Evolutionary conservation across 1,284 basidiomycete species (phyloP), one percentile per base, ranked within the genome.

Genomic region (Ustilago trichophora): DNA sequence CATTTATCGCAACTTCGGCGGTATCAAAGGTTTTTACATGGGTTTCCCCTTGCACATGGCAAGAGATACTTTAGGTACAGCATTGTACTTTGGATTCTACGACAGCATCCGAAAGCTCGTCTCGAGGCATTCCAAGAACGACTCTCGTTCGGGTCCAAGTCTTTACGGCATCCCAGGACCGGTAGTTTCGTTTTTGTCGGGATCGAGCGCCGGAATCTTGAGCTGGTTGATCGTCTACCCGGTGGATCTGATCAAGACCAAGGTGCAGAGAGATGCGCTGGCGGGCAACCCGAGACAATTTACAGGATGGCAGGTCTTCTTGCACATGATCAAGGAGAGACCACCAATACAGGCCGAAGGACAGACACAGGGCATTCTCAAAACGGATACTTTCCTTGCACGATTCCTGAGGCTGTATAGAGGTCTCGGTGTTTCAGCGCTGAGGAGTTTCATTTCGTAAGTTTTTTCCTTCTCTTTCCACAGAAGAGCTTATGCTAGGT

Each of bases 201-300:
- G 79, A 11, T 78, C 76, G 1, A 53, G 66, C 6, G 74, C 78
- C 2, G 79, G 79, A 10, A 81, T 81, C 29, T 27, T 75, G 3
- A 72, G 66, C 1, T 81, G 79, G 79, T 60, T 80, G 25, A 60
- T 77, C 24, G 69, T 80, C 37, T 81, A 82, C 43, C 80, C 80
- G 0, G 63, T 83, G 13, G 81, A 72, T 72, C 91, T 92, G 47
- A 91, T 95, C 53, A 96, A 96, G 84, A 95, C 93, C 0, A 93
- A 93, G 79, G 86, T 94, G 29, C 92, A 96, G 80, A 90, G 93
- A 76, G 88, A 93, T 48, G 88, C 91, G 12, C 84, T 96, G 29
- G 89, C 91, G 4, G 90, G 90, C 38, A 87, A 89, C 65, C 85
- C 84, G 38, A 86, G 88, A 65, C 87, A 88, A 57, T 86, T 88